These are phyloP conservation scores for Yarrowia porcina DNA, from an alignment of 805 yeast species.

Conservation along the genomic window DNA sequence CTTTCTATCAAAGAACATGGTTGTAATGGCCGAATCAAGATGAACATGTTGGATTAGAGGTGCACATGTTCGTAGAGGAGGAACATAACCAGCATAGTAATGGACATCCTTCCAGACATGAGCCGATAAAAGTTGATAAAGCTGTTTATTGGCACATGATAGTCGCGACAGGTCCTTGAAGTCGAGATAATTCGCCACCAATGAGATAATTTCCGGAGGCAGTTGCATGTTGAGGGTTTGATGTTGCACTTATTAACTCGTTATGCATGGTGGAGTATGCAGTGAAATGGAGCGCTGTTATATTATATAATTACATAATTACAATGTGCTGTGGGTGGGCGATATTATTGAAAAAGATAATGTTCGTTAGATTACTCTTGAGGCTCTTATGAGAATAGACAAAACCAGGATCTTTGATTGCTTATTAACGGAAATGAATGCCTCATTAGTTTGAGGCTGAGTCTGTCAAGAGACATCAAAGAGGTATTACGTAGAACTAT, in stretches of 20 bases:
- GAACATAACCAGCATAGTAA: conserved; percentile 1
- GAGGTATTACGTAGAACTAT: no score
- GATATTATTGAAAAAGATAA: no score
- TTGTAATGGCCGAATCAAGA: background rate
- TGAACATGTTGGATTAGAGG: background rate
- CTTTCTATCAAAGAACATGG: background rate
- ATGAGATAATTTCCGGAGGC: background rate
- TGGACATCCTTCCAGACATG: conserved; percentile 1
- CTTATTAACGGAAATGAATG: no score
- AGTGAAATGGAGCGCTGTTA: background rate
- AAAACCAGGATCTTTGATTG: no score
- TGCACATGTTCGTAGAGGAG: background rate
- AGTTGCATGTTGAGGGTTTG: background rate
- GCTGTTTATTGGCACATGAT: background rate
- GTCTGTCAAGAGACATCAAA: no score
- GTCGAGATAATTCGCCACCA: background rate
- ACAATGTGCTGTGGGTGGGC: no score
- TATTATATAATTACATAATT: no score
- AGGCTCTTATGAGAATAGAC: no score
- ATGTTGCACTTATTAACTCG: background rate
- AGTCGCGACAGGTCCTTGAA: background rate
- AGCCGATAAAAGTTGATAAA: background rate
- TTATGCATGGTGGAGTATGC: background rate
- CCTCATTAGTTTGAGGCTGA: no score
- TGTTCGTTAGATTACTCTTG: no score